These are phyloP conservation scores for Takakia lepidozioides DNA, from an alignment of 225 moss, liverwort and hornwort genomes.

Conservation along the genomic window DNA sequence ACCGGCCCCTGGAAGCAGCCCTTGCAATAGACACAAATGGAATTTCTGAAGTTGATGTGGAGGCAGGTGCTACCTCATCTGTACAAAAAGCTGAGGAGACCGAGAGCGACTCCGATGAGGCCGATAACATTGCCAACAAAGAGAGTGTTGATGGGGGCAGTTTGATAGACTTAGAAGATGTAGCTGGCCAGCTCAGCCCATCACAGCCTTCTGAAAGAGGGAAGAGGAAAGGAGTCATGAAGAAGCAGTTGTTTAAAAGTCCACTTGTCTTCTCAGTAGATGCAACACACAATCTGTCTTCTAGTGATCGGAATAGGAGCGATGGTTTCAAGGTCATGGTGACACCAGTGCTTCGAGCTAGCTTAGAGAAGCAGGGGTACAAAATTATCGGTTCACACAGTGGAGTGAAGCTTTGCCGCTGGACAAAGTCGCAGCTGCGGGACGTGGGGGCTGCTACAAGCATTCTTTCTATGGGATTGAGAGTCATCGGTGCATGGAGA, in stretches of 20 bases:
- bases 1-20: conserved; percentile 2
- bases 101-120: conserved; percentile 30
- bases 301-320: conserved; percentile 11
- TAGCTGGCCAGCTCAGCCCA: conserved; percentile 42
- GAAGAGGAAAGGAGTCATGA: conserved; percentile 64
- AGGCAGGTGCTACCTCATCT: conserved; percentile 10
- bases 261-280: conserved; percentile 15
- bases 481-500: conserved; percentile 98
- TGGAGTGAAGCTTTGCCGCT: conserved; percentile 97
- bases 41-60: conserved; percentile 8
- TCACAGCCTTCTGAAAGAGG: conserved; percentile 20
- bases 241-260: conserved; percentile 40
- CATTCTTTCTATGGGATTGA: conserved; percentile 99
- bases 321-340: conserved; percentile 85
- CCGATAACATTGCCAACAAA: conserved; percentile 39
- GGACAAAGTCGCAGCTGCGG: conserved; percentile 96
- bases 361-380: conserved; percentile 95
- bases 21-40: conserved; percentile 10
- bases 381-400: conserved; percentile 96
- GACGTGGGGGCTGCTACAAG: conserved; percentile 98
- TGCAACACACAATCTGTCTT: no score
- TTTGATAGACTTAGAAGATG: conserved; percentile 78
- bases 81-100: conserved; percentile 21
- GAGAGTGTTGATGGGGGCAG: conserved; percentile 43
- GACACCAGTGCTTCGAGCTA: conserved; percentile 71